Base-by-base conservation (phyloP, 371 early-diverging fungal species). In the Dinochytrium kinnereticum region DNA sequence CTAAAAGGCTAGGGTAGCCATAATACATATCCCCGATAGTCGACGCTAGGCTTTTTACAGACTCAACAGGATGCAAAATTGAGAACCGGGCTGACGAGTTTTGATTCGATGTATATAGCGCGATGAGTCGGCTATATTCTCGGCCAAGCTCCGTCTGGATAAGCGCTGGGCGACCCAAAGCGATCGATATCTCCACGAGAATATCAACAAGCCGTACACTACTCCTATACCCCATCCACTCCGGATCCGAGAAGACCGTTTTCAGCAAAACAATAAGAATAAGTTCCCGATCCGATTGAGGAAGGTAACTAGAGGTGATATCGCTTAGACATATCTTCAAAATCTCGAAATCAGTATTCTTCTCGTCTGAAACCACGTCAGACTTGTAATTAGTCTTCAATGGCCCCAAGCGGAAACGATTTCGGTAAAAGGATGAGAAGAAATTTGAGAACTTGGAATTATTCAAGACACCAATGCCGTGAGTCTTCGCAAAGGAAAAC, bases 241-340 rank as follows among this genome's bases (percentile, higher is more conserved):
- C 75, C 15, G 67, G 5, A 66, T 77, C 80, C 2, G 68, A 40
- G 28, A 79, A 76, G 5, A 78, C 67, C 28, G 74, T 44, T 1
- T 71, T 50, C 19, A 71, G 36, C 77, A 80, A 77, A 26, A 79
- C 57, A 36, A 51, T 24, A 36, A 51, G 30, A 68, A 30, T 53
- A 28, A 36, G 26, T 31, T 28, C 28, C 19, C 59, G 69, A 28
- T 65, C 59, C 1, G 34, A 2, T 24, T 37, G 64, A 3, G 57
- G 13, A 24, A 75, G 10, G 28, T n/a, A 2, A 10, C 51, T 28
- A 0, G 33, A n/a, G 51, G 26, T 21, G 26, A 53, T 53, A 53
- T 53, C 55, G 17, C n/a, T 24, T 5, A 53, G n/a, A 53, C 13
- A 53, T 5, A 53, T 13, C 24, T 26, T 53, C 55, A 13, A 15